Evolutionary conservation across 352 stramenopile genomes (phyloP).

Genomic region (Lagenidium giganteum): DNA sequence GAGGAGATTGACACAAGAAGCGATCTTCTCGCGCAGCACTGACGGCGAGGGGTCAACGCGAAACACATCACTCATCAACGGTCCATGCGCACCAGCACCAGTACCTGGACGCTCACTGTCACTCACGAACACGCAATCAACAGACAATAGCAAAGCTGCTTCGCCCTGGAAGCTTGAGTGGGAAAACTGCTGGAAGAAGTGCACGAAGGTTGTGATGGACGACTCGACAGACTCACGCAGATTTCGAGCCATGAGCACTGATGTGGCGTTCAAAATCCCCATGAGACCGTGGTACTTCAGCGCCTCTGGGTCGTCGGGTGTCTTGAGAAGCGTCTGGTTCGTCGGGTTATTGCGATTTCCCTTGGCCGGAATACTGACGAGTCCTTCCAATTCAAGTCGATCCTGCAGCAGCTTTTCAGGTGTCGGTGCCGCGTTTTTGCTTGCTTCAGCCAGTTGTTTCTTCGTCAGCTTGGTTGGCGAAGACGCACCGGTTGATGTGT

Average conservation of each 20-base stretch:
- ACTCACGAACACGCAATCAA: slow-evolving; percentile 31
- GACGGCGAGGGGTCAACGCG: slow-evolving; percentile 54
- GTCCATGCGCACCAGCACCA: no score
- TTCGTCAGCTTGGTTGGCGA: slow-evolving; percentile 9
- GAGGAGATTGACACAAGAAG: slow-evolving; percentile 55
- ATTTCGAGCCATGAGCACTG: slow-evolving; percentile 89
- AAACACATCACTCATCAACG: slow-evolving; percentile 26
- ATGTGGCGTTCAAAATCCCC: slow-evolving; percentile 72
- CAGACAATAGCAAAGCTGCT: slow-evolving; percentile 50
- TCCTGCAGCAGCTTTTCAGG: slow-evolving; percentile 29
- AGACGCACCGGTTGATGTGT: background rate
- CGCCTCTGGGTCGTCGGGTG: slow-evolving; percentile 35
- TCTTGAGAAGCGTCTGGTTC: background rate
- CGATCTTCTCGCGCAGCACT: slow-evolving; percentile 55
- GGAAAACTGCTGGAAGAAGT: slow-evolving; percentile 77
- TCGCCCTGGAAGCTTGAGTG: slow-evolving; percentile 40
- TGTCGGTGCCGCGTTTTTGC: slow-evolving; percentile 4
- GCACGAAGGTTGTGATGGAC: slow-evolving; percentile 69
- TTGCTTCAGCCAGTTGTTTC: slow-evolving; percentile 1
- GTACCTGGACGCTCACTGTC: no score
- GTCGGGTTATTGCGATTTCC: slow-evolving; percentile 3
- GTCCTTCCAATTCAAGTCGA: slow-evolving; percentile 54
- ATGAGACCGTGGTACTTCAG: slow-evolving; percentile 46
- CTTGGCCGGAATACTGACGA: slow-evolving; percentile 2
- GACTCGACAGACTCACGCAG: slow-evolving; percentile 80